phyloP scores from a whole-genome alignment of 1,139 yeast genomes.

The Diutina siamensis region DNA sequence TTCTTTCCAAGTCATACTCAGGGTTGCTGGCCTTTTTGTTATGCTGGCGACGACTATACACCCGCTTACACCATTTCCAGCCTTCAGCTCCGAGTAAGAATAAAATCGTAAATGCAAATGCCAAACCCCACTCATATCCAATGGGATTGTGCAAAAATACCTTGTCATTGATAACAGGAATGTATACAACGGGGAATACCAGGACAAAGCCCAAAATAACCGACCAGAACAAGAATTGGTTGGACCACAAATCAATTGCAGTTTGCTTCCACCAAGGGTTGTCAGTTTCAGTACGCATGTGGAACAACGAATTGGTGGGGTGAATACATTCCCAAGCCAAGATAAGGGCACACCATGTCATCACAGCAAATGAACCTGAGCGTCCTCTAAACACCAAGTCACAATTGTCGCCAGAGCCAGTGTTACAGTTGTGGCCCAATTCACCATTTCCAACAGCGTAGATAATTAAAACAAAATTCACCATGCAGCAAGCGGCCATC shows the following conservation, averaged over 20 bases:
- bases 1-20: conserved; percentile 51
- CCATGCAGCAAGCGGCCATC: conserved; percentile 26
- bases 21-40: conserved; percentile 29
- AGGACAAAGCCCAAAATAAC: conserved; percentile 59
- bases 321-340: conserved; percentile 90
- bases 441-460: conserved; percentile 22
- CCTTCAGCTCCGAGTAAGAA: conserved; percentile 53
- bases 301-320: conserved; percentile 60
- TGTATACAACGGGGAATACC: conserved; percentile 75
- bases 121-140: conserved; percentile 76
- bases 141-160: conserved; percentile 72
- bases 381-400: conserved; percentile 65
- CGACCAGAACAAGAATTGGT: conserved; percentile 79
- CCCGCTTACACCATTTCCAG: conserved; percentile 59
- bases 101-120: conserved; percentile 50
- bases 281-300: conserved; percentile 60
- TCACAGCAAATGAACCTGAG: conserved; percentile 69
- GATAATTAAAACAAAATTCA: conserved; percentile 20
- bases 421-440: conserved; percentile 20
- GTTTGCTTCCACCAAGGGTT: conserved; percentile 46
- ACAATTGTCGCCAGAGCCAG: conserved; percentile 24
- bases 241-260: conserved; percentile 57
- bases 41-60: conserved; percentile 30
- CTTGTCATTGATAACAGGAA: conserved; percentile 72
- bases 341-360: conserved; percentile 85